These are phyloP conservation scores for Chaetoscypha palmicola DNA, from an alignment of 2,329 filamentous ascomycete species.

Conservation along the genomic window DNA sequence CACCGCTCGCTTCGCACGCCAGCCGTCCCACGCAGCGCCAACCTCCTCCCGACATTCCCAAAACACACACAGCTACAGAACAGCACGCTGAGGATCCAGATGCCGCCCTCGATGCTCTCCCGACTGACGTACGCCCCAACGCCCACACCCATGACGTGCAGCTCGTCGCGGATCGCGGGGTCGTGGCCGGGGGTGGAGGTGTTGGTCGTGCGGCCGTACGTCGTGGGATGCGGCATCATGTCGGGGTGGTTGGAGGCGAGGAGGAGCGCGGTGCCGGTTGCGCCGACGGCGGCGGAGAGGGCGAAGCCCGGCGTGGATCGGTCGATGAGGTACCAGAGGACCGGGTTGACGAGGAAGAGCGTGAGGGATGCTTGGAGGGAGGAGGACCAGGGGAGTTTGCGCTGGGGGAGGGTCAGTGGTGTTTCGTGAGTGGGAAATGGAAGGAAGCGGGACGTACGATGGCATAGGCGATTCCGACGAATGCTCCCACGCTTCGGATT, in stretches of 20 bases:
- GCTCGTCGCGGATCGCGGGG: constrained; percentile 8
- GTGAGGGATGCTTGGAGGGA: constrained; percentile 89
- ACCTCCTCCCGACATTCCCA: constrained; percentile 81
- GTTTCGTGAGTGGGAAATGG: background rate
- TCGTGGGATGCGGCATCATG: constrained; percentile 63
- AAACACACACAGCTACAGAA: constrained; percentile 96
- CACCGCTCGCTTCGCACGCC: too few relatives aligned
- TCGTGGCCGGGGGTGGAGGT: constrained; percentile 10
- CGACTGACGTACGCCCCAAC: constrained; percentile 51
- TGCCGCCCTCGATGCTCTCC: constrained; percentile 62
- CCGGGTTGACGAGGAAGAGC: constrained; percentile 83
- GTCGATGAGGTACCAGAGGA: constrained; percentile 94
- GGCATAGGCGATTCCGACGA: constrained; percentile 67
- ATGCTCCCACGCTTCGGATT: constrained; percentile 62
- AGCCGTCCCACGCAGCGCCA: constrained; percentile 46
- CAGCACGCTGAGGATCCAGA: constrained; percentile 88
- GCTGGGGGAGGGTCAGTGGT: constrained; percentile 42
- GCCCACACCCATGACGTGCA: constrained; percentile 9
- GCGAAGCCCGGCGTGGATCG: constrained; percentile 79
- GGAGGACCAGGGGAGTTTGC: constrained; percentile 87
- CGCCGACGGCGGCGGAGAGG: constrained; percentile 65
- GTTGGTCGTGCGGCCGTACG: constrained; percentile 12
- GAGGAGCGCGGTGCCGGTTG: constrained; percentile 66
- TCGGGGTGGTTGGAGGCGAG: constrained; percentile 71
- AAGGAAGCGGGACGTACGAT: constrained; percentile 58